Evolutionary conservation across 73 alveolate genomes (phyloP).

Genomic region (Tetrahymena elliotti): DNA sequence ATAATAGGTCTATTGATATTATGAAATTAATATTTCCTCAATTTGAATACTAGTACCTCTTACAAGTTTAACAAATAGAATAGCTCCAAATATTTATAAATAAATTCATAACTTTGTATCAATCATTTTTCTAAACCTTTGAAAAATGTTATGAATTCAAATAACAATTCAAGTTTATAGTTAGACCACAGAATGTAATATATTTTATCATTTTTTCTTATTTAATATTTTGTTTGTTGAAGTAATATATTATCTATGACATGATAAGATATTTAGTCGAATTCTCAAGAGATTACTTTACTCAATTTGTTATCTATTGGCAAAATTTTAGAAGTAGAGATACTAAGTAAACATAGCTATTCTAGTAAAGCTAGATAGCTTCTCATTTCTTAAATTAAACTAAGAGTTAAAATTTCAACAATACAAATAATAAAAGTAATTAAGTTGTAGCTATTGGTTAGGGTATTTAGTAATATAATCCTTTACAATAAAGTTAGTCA

Average conservation of each 20-base stretch:
- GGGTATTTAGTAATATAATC: background rate
- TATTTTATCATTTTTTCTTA: background rate
- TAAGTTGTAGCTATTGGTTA: background rate
- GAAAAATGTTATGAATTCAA: background rate
- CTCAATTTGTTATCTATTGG: background rate
- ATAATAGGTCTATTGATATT: background rate
- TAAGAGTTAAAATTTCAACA: background rate
- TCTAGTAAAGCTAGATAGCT: background rate
- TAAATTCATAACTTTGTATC: background rate
- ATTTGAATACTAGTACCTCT: background rate
- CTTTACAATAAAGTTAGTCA: background rate
- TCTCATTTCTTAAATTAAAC: background rate
- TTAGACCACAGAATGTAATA: background rate
- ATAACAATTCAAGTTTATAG: background rate
- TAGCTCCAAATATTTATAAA: background rate
- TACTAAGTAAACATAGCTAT: background rate
- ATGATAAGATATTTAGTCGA: background rate
- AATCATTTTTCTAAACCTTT: background rate
- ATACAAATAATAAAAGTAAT: background rate
- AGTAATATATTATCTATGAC: background rate
- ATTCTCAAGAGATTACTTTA: background rate
- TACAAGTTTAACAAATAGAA: background rate
- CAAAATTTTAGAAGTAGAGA: background rate
- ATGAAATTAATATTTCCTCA: background rate
- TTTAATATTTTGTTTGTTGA: background rate